Evolutionary conservation across 2,329 filamentous ascomycete genomes (phyloP), one percentile per base, ranked within the genome.

Genomic region (Xylariaceae sp.): DNA sequence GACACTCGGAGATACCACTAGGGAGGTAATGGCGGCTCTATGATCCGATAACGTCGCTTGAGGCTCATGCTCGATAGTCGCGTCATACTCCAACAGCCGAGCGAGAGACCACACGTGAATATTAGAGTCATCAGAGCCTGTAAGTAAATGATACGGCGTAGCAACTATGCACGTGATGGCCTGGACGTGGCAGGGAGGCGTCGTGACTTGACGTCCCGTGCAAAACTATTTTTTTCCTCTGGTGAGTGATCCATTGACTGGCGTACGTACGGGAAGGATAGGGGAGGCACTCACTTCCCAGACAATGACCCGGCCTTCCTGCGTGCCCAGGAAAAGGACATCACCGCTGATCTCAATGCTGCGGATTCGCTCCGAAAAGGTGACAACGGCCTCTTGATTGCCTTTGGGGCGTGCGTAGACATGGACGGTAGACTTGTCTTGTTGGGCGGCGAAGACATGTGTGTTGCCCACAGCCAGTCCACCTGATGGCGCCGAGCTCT

Each of bases 61-160:
- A 2, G 90, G 89, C 51, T 88, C 80, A 64, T 64, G 76, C 55
- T 74, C 73, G 38, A 67, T 68, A 34, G 68, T 68, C 15, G 68
- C 63, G 48, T 73, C 66, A 39, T 77, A 63, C 44, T 79, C 74
- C 3, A 96, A 72, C 9, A 97, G 75, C 16, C 74, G 73, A 3
- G 84, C 72, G 36, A 96, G 64, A 2, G 87, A 87, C 92, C 92
- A 98, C 44, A 97, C 83, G 62, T 94, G 87, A 47, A 96, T 74
- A 60, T 87, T 94, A 36, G 88, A 85, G 67, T 98, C 92, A 51
- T 83, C 76, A 3, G 86, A 90, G 28, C 82, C 87, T 1, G 85
- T 86, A 35, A 92, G 70, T 36, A 92, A 64, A 62, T 88, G 83
- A 52, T 78, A 79, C 32, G 78, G 82, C 29, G 81, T 84, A 9